Conservation (phyloP, 192 early-diverging fungal species). For the Phycomyces blakesleeanus region DNA sequence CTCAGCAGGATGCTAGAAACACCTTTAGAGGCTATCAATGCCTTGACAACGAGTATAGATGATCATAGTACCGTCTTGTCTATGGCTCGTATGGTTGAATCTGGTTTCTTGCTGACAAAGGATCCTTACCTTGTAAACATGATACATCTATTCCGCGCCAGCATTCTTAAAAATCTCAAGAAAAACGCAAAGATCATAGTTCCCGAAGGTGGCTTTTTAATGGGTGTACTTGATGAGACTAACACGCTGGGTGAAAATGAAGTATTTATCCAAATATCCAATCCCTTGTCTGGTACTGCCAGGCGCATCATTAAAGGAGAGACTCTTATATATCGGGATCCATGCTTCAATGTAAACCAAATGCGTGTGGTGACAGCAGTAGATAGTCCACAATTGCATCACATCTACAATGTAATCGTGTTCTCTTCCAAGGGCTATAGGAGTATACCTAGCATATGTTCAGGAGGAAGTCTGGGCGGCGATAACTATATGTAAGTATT, state of each 20-base stretch:
- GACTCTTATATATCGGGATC: slow-evolving; percentile 42
- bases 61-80: slow-evolving; percentile 23
- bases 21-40: slow-evolving; percentile 25
- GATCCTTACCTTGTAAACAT: slow-evolving; percentile 50
- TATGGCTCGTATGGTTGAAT: slow-evolving; percentile 30
- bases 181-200: slow-evolving; percentile 50
- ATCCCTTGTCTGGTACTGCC: slow-evolving; percentile 11
- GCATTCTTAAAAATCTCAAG: slow-evolving; percentile 43
- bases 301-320: slow-evolving; percentile 33
- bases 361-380: slow-evolving; percentile 48
- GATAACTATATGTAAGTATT: slow-evolving; percentile 54
- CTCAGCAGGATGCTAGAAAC: slow-evolving; percentile 28
- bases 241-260: slow-evolving; percentile 35
- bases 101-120: slow-evolving; percentile 36
- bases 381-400: slow-evolving; percentile 32
- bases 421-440: slow-evolving; percentile 60
- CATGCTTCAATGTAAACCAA: slow-evolving; percentile 57
- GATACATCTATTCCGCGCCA: slow-evolving; percentile 35
- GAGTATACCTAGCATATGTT: slow-evolving; percentile 61
- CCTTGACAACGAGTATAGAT: slow-evolving; percentile 31
- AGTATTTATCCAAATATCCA: slow-evolving; percentile 43
- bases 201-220: slow-evolving; percentile 45
- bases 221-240: slow-evolving; percentile 55
- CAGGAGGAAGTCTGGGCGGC: slow-evolving; percentile 70
- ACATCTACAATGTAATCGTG: slow-evolving; percentile 62